Percentiles rank a stretch among this genome's conserved stretches.
These are phyloP conservation scores for Mycena rosella DNA, from an alignment of 768 basidiomycete genomes.

Conservation along the genomic window DNA sequence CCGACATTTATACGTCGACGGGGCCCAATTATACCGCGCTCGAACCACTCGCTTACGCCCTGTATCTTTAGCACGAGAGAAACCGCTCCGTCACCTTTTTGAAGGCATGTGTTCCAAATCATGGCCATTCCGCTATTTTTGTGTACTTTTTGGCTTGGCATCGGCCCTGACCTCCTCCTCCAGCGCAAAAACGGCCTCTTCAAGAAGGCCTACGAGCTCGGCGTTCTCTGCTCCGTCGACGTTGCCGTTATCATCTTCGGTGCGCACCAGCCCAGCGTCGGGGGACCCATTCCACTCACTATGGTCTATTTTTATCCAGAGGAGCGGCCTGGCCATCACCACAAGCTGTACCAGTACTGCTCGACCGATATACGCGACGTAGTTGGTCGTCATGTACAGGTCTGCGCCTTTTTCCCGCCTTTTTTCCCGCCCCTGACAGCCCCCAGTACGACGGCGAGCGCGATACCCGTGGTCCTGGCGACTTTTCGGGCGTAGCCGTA, in stretches of 20 bases:
- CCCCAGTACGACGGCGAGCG: conserved; percentile 63
- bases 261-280: conserved; percentile 29
- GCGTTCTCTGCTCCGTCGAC: conserved; percentile 90
- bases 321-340: conserved; percentile 82
- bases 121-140: conserved; percentile 70
- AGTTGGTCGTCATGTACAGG: conserved; percentile 73
- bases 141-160: conserved; percentile 59
- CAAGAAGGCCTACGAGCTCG: conserved; percentile 93
- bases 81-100: conserved; percentile 93
- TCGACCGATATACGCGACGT: conserved; percentile 78
- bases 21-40: conserved; percentile 45
- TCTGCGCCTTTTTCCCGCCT: conserved; percentile 39
- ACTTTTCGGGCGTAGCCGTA: conserved; percentile 56
- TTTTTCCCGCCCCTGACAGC: conserved; percentile 31
- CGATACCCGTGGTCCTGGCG: conserved; percentile 59
- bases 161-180: conserved; percentile 51
- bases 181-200: conserved; percentile 92
- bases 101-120: conserved; percentile 61
- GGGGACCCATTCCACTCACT: conserved; percentile 29
- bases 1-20: conserved; percentile 35
- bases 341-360: conserved; percentile 87
- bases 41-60: conserved; percentile 43
- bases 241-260: conserved; percentile 91
- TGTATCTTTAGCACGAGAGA: conserved; percentile 84
- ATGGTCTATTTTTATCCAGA: conserved; percentile 70